A percentile compares a stretch with the other conserved stretches of the same genome.
Conservation (phyloP, 768 basidiomycete genomes). For the Mycena rosella region DNA sequence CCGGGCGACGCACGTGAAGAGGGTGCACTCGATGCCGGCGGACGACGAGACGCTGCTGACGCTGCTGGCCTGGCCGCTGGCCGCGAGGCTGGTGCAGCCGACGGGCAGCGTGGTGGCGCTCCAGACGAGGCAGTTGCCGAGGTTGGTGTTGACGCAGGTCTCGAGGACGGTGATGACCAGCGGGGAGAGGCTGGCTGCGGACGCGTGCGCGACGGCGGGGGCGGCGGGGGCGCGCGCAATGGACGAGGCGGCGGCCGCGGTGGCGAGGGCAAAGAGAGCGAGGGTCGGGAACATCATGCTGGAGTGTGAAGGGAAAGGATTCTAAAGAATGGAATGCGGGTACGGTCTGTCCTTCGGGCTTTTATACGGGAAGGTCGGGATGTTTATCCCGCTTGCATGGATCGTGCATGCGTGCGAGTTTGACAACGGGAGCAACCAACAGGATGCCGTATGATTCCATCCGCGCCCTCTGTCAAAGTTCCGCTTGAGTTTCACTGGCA, state of each 20-base stretch:
- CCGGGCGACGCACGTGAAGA: conserved; percentile 31
- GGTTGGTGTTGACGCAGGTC: conserved; percentile 28
- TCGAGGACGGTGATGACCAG: conserved; percentile 25
- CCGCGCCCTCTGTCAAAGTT: not conserved
- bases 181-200: not conserved
- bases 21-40: conserved; percentile 28
- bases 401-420: not conserved
- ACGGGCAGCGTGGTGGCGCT: conserved; percentile 33
- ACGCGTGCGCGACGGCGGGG: not conserved
- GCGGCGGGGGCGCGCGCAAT: conserved; percentile 7
- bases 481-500: not conserved
- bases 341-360: not conserved
- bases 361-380: not conserved
- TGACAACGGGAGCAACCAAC: not conserved
- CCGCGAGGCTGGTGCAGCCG: conserved; percentile 31
- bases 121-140: conserved; percentile 31
- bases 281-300: conserved; percentile 27
- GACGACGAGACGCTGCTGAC: conserved; percentile 21
- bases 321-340: conserved; percentile 1
- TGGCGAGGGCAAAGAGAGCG: conserved; percentile 34
- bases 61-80: conserved; percentile 27
- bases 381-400: not conserved
- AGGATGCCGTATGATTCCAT: not conserved
- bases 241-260: conserved; percentile 28
- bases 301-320: conserved; percentile 1